These are phyloP conservation scores for Cyberlindnera mycetangii DNA, from an alignment of 805 yeast species.

Conservation along the genomic window DNA sequence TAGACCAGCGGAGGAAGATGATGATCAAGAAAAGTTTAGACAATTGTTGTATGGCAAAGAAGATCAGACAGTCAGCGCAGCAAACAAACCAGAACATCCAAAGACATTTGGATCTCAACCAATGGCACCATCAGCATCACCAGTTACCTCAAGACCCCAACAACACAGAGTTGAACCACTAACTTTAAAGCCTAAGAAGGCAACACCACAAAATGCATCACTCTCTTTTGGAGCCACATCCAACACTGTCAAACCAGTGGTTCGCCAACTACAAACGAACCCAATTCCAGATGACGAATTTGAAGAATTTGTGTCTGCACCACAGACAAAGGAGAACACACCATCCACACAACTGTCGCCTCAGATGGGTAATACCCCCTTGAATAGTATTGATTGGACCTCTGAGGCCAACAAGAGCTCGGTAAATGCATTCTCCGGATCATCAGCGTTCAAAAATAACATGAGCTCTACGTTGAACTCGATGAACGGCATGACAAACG, in stretches of 20 bases:
- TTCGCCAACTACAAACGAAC: slow-evolving; percentile 14
- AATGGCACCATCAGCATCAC: slow-evolving; percentile 18
- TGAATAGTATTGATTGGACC: slow-evolving; percentile 24
- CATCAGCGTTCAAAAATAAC: background rate
- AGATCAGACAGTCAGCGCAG: slow-evolving; percentile 6
- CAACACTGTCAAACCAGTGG: slow-evolving; percentile 14
- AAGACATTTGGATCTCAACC: slow-evolving; percentile 14
- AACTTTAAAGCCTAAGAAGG: slow-evolving; percentile 17
- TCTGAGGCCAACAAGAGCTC: slow-evolving; percentile 13
- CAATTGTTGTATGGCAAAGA: slow-evolving; percentile 20
- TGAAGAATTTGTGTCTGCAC: slow-evolving; percentile 33
- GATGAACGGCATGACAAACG: background rate
- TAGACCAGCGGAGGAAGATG: slow-evolving; percentile 24
- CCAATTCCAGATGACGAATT: slow-evolving; percentile 22
- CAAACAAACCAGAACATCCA: slow-evolving; percentile 9
- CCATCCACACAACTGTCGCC: background rate
- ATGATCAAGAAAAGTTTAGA: slow-evolving; percentile 25
- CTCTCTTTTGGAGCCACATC: slow-evolving; percentile 20
- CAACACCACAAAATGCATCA: background rate
- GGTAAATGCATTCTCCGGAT: background rate
- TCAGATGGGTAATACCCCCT: slow-evolving; percentile 1
- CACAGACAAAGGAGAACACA: slow-evolving; percentile 19
- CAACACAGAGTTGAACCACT: slow-evolving; percentile 21
- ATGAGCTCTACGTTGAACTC: slow-evolving; percentile 3
- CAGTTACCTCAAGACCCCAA: background rate